Base-by-base conservation (phyloP, 495 filamentous ascomycete species). In the Aspergillus saccharolyticus region DNA sequence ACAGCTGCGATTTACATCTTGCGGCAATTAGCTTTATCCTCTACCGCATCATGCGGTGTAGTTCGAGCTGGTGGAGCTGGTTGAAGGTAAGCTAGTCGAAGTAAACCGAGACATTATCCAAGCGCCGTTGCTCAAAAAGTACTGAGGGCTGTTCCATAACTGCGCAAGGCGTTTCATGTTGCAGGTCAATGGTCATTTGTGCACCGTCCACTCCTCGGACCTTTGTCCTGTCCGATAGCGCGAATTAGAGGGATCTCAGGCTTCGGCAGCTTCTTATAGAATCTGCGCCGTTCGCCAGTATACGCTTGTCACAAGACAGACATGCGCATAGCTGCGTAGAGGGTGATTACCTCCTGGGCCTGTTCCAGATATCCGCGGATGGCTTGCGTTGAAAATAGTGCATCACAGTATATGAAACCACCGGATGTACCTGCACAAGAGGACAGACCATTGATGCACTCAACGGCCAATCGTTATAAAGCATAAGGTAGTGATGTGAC, bases 341-440 rank as follows among this genome's bases (percentile, higher is more conserved):
- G 45, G 12, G 58, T 62, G n/a, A 53, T 53, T 44, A 33, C 25
- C 25, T 58, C 51, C 39, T 51, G 48, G 25, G 54, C 53, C 33
- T 57, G 54, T 54, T 71, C 66, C 49, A 67, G 64, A 39, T 57
- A 63, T 39, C 47, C 22, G 14, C 42, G 52, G 69, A 53, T 24
- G 51, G 46, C 4, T 56, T 48, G 51, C 75, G 67, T 44, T 74
- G 64, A 45, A 79, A 52, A 54, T 73, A 74, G 17, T 69, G 62
- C 66, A 78, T 77, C 45, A 82, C 75, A 50, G 79, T 75, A 59
- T 77, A 80, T 1, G 75, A 75, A 4, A 78, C 74, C 39, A 76
- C 44, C 2, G 63, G 60, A 22, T 63, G n/a, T n/a, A n/a, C n/a
- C n/a, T n/a, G n/a, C n/a, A n/a, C n/a, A n/a, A n/a, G n/a, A n/a